Percentiles rank a stretch among this genome's conserved stretches.
Evolutionary conservation across 2,329 filamentous ascomycete genomes (phyloP).

Genomic region (Colletotrichum sp.): DNA sequence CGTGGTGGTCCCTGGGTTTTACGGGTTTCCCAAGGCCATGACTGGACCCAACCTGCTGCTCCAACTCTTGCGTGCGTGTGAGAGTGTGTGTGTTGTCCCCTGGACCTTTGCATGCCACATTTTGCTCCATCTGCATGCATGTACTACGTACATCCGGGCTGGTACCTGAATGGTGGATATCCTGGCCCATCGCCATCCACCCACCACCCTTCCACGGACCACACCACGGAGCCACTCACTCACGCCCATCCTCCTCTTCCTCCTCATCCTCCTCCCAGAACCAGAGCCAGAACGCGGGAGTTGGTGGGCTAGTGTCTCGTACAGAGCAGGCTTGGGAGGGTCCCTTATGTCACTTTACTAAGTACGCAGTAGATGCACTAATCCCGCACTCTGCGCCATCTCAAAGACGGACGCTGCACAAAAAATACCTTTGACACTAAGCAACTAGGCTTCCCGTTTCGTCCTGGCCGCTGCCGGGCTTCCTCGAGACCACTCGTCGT

Average conservation of each 20-base stretch:
- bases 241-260: background rate
- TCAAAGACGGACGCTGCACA: constrained; percentile 10
- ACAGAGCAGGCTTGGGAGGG: background rate
- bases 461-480: constrained; percentile 14
- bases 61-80: background rate
- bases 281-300: background rate
- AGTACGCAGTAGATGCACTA: background rate
- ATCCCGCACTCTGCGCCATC: background rate
- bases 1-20: background rate
- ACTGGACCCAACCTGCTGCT: background rate
- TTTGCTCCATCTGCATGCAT: background rate
- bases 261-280: background rate
- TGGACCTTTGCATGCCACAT: background rate
- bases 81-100: background rate
- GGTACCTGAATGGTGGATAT: constrained; percentile 21
- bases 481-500: constrained; percentile 1
- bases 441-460: constrained; percentile 13
- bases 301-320: background rate
- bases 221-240: background rate
- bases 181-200: background rate
- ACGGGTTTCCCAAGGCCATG: background rate
- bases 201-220: background rate
- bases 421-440: constrained; percentile 14
- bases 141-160: background rate
- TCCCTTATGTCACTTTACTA: constrained; percentile 1